Base-by-base conservation (phyloP, 1,139 yeast genomes). In the Lodderomyces oxycetoniae region DNA sequence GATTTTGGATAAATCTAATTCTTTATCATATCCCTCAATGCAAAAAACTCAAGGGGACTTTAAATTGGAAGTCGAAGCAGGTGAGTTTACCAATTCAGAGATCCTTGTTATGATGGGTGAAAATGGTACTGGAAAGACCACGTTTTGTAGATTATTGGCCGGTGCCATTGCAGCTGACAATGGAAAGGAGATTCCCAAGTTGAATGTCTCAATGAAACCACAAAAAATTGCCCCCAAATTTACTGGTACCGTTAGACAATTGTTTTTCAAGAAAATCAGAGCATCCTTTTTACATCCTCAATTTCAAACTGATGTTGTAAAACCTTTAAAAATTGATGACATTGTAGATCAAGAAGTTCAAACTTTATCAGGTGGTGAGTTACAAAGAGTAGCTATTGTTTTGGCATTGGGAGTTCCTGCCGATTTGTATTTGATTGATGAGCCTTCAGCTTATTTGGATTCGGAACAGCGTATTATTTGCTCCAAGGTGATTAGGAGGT, bases 51-150 rank as follows among this genome's bases (percentile, higher is more conserved):
- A 88, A 72, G 98, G 98, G 54, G 96, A 88, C 62, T 91, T 91
- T 83, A 78, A 76, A 53, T 74, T 91, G 59, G 68, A 63, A 42
- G 82, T 93, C 43, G 82, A 85, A 55, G 58, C 75, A 29, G 98
- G 98, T 66, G 91, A 84, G 42, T 91, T 89, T 65, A 83, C 95
- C 40, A 95, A 91, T 61, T 86, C 96, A 28, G 98, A 91, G 68
- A 91, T 91, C 52, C 75, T 91, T 55, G 98, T 91, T 40, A 87
- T 91, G 96, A 89, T 91, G 95, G 98, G 98, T 59, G 98, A 91
- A 69, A 91, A 91, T 61, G 98, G 98, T 70, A 91, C 98, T 16
- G 98, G 98, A 72, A 91, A 91, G 69, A 91, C 98, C 28, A 91
- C 98, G 6, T 82, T 91, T 71, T 89, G 96, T 74, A 85, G 83